Conservation (phyloP, 1,139 yeast species). For the Diutina catenulata region DNA sequence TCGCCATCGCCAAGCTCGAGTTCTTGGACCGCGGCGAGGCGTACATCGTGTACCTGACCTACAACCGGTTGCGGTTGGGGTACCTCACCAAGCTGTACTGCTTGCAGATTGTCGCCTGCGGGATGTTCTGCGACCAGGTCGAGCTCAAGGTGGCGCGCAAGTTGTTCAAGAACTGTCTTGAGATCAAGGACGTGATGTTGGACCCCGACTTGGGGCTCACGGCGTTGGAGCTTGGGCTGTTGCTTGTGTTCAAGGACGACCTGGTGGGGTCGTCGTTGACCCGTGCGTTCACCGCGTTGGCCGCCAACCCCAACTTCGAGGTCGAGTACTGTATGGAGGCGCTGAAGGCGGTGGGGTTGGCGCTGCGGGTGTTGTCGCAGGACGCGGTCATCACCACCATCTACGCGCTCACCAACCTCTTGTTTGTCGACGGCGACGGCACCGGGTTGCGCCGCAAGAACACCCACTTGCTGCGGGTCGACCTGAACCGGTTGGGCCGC, state of each 20-base stretch:
- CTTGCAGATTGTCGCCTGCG: conserved; percentile 32
- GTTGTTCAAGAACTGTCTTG: conserved; percentile 27
- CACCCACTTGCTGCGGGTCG: not conserved
- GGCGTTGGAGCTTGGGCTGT: conserved; percentile 42
- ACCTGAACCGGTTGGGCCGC: conserved; percentile 3
- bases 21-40: conserved; percentile 34
- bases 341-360: conserved; percentile 31
- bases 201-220: conserved; percentile 35
- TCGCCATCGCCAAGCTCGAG: conserved; percentile 29
- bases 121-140: conserved; percentile 29
- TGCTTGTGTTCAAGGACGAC: conserved; percentile 37
- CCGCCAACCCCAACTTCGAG: conserved; percentile 30
- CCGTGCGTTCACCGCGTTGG: conserved; percentile 37
- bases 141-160: conserved; percentile 21
- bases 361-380: conserved; percentile 43
- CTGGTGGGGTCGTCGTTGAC: conserved; percentile 35
- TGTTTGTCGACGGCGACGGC: conserved; percentile 44
- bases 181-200: conserved; percentile 30
- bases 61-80: conserved; percentile 26
- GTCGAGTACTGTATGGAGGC: conserved; percentile 20
- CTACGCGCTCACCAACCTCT: conserved; percentile 68
- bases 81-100: conserved; percentile 28
- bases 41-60: conserved; percentile 31
- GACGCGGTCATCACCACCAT: conserved; percentile 82
- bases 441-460: conserved; percentile 8